Evolutionary conservation across 495 filamentous ascomycete genomes (phyloP).

Genomic region (Neurospora pannonica): DNA sequence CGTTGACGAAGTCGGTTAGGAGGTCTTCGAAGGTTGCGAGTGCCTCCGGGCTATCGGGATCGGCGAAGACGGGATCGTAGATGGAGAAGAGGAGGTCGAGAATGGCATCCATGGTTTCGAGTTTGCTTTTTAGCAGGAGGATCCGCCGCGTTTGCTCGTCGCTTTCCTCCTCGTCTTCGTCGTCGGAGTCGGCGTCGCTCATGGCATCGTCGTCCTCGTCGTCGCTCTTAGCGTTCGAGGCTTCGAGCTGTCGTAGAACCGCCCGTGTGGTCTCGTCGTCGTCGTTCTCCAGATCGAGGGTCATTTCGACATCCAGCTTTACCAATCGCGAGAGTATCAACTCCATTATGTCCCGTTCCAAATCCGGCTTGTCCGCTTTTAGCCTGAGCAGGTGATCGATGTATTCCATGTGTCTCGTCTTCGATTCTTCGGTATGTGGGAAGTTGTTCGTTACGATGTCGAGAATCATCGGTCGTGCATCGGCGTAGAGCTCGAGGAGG

Average conservation of each 20-base stretch:
- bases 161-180: constrained; percentile 36
- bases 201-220: constrained; percentile 46
- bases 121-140: constrained; percentile 62
- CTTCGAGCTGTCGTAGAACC: constrained; percentile 33
- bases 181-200: constrained; percentile 46
- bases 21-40: constrained; percentile 57
- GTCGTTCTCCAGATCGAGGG: constrained; percentile 70
- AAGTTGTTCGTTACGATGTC: constrained; percentile 57
- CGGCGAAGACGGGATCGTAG: constrained; percentile 59
- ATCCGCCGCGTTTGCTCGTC: constrained; percentile 37
- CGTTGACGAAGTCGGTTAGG: constrained; percentile 69
- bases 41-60: constrained; percentile 39
- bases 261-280: constrained; percentile 42
- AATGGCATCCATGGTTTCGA: constrained; percentile 88
- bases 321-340: constrained; percentile 75
- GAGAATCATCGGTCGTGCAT: constrained; percentile 56
- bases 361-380: constrained; percentile 63
- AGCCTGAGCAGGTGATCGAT: constrained; percentile 70
- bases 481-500: constrained; percentile 66
- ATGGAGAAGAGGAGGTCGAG: constrained; percentile 81
- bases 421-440: constrained; percentile 63
- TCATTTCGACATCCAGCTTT: constrained; percentile 86
- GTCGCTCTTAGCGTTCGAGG: constrained; percentile 30
- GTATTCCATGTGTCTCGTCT: constrained; percentile 63
- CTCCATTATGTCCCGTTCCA: constrained; percentile 74